Evolutionary conservation across 2,329 filamentous ascomycete species (phyloP).

Genomic region (Aspergillus sp.): DNA sequence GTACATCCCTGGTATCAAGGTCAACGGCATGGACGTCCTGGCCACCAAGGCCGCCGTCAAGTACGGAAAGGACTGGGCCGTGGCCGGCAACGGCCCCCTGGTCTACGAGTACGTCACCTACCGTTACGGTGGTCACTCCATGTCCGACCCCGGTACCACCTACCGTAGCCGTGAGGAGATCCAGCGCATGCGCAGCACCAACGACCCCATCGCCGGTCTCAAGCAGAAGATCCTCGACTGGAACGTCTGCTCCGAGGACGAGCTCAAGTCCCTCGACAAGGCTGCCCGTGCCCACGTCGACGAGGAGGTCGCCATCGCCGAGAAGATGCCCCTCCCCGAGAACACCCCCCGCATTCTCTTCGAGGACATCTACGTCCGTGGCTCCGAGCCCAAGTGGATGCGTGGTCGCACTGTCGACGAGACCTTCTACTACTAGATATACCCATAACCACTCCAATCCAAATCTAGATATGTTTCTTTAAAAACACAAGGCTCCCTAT

Average conservation of each 20-base stretch:
- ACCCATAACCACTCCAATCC: not conserved
- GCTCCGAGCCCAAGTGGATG: slow-evolving; percentile 84
- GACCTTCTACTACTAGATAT: slow-evolving; percentile 74
- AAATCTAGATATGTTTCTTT: not conserved
- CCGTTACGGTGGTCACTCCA: slow-evolving; percentile 98
- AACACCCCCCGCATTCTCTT: slow-evolving; percentile 79
- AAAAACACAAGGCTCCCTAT: too few relatives aligned
- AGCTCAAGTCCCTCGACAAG: slow-evolving; percentile 96
- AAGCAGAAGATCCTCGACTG: slow-evolving; percentile 99
- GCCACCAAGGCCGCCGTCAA: slow-evolving; percentile 95
- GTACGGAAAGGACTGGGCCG: slow-evolving; percentile 87
- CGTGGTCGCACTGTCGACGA: slow-evolving; percentile 86
- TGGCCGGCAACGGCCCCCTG: slow-evolving; percentile 82
- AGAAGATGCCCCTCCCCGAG: slow-evolving; percentile 82
- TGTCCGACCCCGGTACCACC: slow-evolving; percentile 98
- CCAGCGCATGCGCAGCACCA: slow-evolving; percentile 97
- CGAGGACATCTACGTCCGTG: slow-evolving; percentile 93
- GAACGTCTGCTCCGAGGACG: slow-evolving; percentile 86
- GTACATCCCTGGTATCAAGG: slow-evolving; percentile 98
- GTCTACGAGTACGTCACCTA: slow-evolving; percentile 99
- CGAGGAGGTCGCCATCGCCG: slow-evolving; percentile 84
- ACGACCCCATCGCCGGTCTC: slow-evolving; percentile 95
- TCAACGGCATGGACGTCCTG: slow-evolving; percentile 99
- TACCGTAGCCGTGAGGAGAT: slow-evolving; percentile 99
- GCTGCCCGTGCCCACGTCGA: slow-evolving; percentile 82